Percentiles rank a stretch among this genome's conserved stretches.
These are phyloP conservation scores for Erigeron philadelphicus DNA, from an alignment of 140 eudicot species.

Conservation along the genomic window DNA sequence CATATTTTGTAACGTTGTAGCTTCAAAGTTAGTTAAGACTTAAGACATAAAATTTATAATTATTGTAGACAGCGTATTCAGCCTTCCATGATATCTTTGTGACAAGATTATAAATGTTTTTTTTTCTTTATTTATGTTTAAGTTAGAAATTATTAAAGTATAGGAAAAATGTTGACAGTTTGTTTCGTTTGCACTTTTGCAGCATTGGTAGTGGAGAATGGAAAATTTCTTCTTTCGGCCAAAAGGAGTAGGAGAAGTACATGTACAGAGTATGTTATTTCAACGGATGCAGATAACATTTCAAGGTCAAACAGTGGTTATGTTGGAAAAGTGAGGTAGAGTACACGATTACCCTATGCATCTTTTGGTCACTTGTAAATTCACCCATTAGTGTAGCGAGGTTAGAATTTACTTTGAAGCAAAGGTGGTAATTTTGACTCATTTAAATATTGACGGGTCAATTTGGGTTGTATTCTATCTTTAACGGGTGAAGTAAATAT, in stretches of 20 bases:
- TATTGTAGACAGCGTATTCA: too few relatives aligned
- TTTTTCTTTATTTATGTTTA: background rate
- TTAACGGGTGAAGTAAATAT: background rate
- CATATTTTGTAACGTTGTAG: too few relatives aligned
- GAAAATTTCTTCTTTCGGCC: slow-evolving; percentile 90
- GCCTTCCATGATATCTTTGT: background rate
- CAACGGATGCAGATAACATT: slow-evolving; percentile 74
- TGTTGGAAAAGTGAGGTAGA: slow-evolving; percentile 80
- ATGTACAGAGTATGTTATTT: slow-evolving; percentile 82
- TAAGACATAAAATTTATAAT: too few relatives aligned
- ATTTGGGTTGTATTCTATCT: background rate
- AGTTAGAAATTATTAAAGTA: background rate
- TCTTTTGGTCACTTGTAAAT: background rate
- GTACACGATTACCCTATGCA: background rate
- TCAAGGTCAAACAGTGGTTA: slow-evolving; percentile 75
- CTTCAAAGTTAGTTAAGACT: too few relatives aligned
- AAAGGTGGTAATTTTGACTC: background rate
- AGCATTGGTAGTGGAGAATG: slow-evolving; percentile 82
- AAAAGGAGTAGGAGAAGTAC: slow-evolving; percentile 76
- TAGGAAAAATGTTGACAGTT: background rate
- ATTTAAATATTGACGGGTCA: background rate
- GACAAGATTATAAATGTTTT: background rate
- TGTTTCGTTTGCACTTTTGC: slow-evolving; percentile 39
- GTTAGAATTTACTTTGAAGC: background rate
- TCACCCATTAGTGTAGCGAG: background rate